Evolutionary conservation across 257 asterid genomes (phyloP), one percentile per base, ranked within the genome.

Genomic region (Paulownia fortunei): DNA sequence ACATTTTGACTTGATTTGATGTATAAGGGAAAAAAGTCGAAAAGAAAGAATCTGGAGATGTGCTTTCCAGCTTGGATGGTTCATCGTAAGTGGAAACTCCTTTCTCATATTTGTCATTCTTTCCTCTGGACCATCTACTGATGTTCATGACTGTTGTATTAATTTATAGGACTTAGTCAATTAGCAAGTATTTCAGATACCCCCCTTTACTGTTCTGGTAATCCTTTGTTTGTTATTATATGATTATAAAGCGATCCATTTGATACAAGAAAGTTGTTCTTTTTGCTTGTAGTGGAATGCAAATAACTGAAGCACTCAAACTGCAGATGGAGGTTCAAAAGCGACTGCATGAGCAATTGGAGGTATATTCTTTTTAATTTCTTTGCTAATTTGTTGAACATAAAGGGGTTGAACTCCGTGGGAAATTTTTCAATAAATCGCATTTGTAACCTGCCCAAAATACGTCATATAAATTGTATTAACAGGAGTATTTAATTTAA

Each of bases 241-340:
- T 42, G 55, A 34, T 74, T n/a, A 19, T 15, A 15, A 66, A 27
- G 18, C 2, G 1, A 39, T 44, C 41, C 49, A 51, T 42, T 13
- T 61, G 52, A 70, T 63, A 37, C 64, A 54, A 74, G 62, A 72
- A 79, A 69, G 32, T 62, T 27, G 11, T 78, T 58, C 51, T 16
- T 62, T 64, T 21, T 77, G 79, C 66, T 79, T 80, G 76, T 85
- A 89, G 97, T 62, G 97, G 98, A 36, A 87, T 96, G 95, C 98
- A 95, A 88, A 90, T 93, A 51, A 89, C 90, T 55, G 98, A 92
- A 86, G 99, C 98, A 34, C 89, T 96, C 76, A 96, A 96, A 86
- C 92, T 96, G 90, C 99, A 96, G 86, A 96, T 96, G 99, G 99
- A 96, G 93, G 99, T 96, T 73, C 99, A 96, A 77, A 96, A 93